phyloP scores from a whole-genome alignment of 1,284 basidiomycete species.

The Irpex sp. region DNA sequence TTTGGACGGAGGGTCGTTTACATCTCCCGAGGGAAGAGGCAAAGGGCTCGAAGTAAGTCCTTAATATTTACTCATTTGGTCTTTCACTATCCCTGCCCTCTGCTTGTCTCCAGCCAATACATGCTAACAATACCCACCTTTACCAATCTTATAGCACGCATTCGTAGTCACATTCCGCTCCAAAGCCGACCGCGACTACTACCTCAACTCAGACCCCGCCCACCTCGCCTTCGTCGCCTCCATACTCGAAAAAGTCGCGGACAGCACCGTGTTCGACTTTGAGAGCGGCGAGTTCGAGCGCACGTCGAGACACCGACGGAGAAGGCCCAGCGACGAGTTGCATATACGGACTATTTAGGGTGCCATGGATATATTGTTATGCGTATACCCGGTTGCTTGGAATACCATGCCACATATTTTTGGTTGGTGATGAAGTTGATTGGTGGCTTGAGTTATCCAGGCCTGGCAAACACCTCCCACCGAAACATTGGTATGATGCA shows the following conservation, averaged over 20 bases:
- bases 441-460: no score
- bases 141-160: background rate
- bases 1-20: slow-evolving; percentile 10
- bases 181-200: slow-evolving; percentile 5
- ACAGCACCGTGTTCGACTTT: slow-evolving; percentile 8
- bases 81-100: background rate
- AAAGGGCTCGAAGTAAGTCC: slow-evolving; percentile 7
- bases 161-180: slow-evolving; percentile 1
- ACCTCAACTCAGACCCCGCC: slow-evolving; percentile 6
- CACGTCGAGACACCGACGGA: background rate
- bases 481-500: no score
- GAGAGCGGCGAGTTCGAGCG: slow-evolving; percentile 7
- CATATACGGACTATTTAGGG: slow-evolving; percentile 6
- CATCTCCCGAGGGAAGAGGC: slow-evolving; percentile 6
- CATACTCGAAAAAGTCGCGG: slow-evolving; percentile 3
- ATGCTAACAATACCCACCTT: background rate
- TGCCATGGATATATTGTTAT: background rate
- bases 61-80: background rate
- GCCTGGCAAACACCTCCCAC: no score
- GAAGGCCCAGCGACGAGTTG: slow-evolving; percentile 8
- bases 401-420: background rate
- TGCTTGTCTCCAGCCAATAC: background rate
- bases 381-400: background rate
- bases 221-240: slow-evolving; percentile 7
- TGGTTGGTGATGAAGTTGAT: no score